These are phyloP conservation scores for Venturia asperata DNA, from an alignment of 2,329 filamentous ascomycete genomes.

Conservation along the genomic window DNA sequence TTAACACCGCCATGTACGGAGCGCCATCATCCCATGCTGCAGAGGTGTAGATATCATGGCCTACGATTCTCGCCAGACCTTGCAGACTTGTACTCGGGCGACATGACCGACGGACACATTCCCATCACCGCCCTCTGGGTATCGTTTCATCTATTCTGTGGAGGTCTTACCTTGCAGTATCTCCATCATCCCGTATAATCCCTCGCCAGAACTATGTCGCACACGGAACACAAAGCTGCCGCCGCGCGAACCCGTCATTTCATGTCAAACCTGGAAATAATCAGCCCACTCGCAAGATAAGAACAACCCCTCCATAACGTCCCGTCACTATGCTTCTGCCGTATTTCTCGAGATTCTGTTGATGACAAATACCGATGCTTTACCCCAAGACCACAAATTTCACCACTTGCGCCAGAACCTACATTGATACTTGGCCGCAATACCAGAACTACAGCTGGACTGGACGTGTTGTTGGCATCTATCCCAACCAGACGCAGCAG, in stretches of 20 bases:
- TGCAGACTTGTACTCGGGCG: background rate
- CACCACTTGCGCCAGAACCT: background rate
- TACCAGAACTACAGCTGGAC: conserved; percentile 22
- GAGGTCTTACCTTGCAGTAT: background rate
- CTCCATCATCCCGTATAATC: background rate
- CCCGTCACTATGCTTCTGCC: background rate
- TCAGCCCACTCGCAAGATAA: background rate
- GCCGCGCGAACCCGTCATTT: background rate
- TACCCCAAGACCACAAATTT: conserved; percentile 7
- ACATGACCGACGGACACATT: background rate
- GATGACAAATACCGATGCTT: background rate
- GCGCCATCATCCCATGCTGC: too few relatives aligned
- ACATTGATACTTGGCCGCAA: conserved; percentile 4
- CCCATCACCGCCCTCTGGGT: background rate
- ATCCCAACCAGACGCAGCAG: conserved; percentile 6
- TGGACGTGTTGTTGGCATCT: conserved; percentile 21
- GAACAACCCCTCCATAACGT: background rate
- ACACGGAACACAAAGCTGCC: background rate
- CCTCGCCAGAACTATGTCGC: background rate
- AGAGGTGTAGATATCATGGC: too few relatives aligned
- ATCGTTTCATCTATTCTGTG: background rate
- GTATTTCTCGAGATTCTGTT: too few relatives aligned
- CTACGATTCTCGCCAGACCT: background rate
- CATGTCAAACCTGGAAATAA: background rate
- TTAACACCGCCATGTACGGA: too few relatives aligned